A percentile compares a stretch with the other conserved stretches of the same genome.
Evolutionary conservation across 208 protist genomes (phyloP).

Genomic region (Kentomonas sorsogonicus): DNA sequence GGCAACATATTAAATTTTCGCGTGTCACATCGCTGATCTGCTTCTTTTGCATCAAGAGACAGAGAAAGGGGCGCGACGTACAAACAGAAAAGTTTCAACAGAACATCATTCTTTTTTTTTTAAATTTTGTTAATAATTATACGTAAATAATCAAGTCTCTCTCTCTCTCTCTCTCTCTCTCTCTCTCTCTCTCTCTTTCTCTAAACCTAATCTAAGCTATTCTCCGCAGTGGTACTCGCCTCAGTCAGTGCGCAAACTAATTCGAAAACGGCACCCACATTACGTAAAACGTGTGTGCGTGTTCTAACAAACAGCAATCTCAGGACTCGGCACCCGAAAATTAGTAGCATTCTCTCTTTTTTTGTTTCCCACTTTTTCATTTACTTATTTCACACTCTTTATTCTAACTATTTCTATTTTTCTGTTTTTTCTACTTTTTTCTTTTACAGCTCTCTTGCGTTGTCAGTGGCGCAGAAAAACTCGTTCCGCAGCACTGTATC

Average conservation of each 20-base stretch:
- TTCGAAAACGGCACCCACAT: too few relatives aligned
- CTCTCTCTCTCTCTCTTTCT: too few relatives aligned
- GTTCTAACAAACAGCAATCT: neutral
- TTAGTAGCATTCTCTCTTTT: neutral
- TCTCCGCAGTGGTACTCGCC: too few relatives aligned
- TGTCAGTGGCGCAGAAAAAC: too few relatives aligned
- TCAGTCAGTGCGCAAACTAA: too few relatives aligned
- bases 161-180: too few relatives aligned
- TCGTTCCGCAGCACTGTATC: neutral
- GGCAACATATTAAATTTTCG: too few relatives aligned
- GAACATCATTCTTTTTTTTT: neutral
- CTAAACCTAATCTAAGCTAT: too few relatives aligned
- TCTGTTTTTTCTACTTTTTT: neutral
- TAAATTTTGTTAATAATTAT: neutral
- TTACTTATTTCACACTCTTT: neutral
- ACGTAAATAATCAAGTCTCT: neutral
- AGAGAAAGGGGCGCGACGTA: neutral
- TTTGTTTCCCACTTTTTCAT: neutral
- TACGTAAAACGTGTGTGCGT: neutral
- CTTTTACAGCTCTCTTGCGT: slow-evolving; percentile 1
- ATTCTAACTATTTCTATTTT: neutral
- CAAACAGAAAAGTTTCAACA: neutral
- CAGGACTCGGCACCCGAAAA: neutral
- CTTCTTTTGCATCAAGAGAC: neutral
- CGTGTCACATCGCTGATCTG: too few relatives aligned